phyloP scores from a whole-genome alignment of 345 rosid genomes.

The Mercurialis annua region DNA sequence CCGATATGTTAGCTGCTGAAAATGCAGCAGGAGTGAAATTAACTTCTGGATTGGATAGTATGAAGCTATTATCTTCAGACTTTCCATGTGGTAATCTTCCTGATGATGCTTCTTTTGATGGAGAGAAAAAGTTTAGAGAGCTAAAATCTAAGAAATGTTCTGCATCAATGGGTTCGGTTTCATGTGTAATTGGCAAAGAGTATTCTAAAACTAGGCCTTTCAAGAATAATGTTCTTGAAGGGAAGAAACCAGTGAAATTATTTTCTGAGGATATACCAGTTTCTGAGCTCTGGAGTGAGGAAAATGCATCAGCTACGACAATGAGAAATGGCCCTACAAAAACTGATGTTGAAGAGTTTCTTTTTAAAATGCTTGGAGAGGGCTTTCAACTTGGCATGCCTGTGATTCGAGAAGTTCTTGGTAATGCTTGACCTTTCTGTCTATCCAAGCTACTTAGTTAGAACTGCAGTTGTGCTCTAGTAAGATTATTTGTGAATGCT shows the following conservation, averaged over 20 bases:
- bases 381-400: constrained; percentile 50
- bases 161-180: constrained; percentile 42
- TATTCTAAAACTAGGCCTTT: constrained; percentile 32
- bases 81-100: constrained; percentile 21
- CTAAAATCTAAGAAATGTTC: constrained; percentile 31
- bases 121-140: constrained; percentile 22
- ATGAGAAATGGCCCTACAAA: constrained; percentile 14
- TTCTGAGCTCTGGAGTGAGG: constrained; percentile 34
- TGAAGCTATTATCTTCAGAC: constrained; percentile 23
- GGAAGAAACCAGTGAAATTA: constrained; percentile 46
- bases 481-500: neutral
- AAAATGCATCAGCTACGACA: constrained; percentile 18
- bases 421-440: constrained; percentile 28
- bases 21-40: neutral
- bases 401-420: constrained; percentile 46
- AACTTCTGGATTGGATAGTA: constrained; percentile 7
- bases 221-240: constrained; percentile 25
- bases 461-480: neutral
- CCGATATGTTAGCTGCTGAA: constrained; percentile 12
- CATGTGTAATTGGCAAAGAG: constrained; percentile 44
- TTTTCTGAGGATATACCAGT: constrained; percentile 43
- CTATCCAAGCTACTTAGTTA: constrained; percentile 4
- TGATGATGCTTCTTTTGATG: constrained; percentile 15
- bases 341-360: constrained; percentile 44
- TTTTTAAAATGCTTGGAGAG: constrained; percentile 47